phyloP scores from a whole-genome alignment of 2,329 filamentous ascomycete genomes.

The Exophiala sp. region DNA sequence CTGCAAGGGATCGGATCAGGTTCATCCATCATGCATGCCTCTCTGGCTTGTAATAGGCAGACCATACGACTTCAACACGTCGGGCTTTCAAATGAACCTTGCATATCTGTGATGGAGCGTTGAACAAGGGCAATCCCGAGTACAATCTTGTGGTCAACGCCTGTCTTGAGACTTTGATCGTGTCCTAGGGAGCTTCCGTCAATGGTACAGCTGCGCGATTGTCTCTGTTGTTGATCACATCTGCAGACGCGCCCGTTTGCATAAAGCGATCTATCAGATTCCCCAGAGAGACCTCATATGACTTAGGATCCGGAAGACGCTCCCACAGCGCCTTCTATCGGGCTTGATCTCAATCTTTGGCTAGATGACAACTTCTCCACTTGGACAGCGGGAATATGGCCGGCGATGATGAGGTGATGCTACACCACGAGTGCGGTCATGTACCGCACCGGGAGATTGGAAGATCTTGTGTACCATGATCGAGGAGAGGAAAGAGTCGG shows the following conservation, averaged over 20 bases:
- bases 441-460: constrained; percentile 6
- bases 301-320: background rate
- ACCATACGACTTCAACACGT: background rate
- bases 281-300: constrained; percentile 2
- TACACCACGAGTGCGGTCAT: background rate
- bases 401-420: background rate
- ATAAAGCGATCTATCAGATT: constrained; percentile 20
- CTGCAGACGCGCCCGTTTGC: background rate
- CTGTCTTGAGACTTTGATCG: background rate
- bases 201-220: background rate
- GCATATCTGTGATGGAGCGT: background rate
- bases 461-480: constrained; percentile 13
- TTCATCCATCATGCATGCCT: background rate
- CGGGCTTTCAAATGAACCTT: background rate
- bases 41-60: background rate
- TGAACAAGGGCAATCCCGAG: constrained; percentile 2
- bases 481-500: constrained; percentile 1
- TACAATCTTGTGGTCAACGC: background rate
- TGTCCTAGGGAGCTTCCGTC: constrained; percentile 1
- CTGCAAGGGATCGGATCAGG: background rate
- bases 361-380: constrained; percentile 9
- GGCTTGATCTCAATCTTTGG: background rate
- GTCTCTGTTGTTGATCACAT: background rate
- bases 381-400: background rate
- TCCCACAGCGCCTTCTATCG: constrained; percentile 1